Conservation (phyloP, 2,329 filamentous ascomycete genomes). For the Rutstroemia sp. region DNA sequence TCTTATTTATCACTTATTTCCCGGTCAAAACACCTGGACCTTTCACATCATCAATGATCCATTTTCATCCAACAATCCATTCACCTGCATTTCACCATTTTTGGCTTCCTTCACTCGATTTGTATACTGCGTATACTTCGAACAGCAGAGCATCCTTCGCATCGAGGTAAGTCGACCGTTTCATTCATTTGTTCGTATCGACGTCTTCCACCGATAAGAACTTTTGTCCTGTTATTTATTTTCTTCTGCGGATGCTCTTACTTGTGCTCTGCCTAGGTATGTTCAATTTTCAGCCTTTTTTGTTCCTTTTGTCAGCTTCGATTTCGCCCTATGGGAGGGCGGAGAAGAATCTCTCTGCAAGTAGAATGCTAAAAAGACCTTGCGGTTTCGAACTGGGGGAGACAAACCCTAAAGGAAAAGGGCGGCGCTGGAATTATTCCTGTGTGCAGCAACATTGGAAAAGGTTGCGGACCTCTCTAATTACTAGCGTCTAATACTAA, state of each 20-base stretch:
- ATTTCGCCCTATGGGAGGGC: no score
- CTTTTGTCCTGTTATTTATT: not conserved
- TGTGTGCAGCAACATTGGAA: not conserved
- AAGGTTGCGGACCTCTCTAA: not conserved
- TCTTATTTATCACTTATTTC: not conserved
- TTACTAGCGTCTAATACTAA: conserved; percentile 5
- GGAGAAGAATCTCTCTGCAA: no score
- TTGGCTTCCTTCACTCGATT: no score
- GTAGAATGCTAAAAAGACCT: not conserved
- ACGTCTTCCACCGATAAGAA: not conserved
- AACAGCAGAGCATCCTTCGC: no score
- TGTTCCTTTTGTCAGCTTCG: no score
- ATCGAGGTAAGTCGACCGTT: not conserved
- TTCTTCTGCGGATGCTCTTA: not conserved
- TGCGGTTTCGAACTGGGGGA: not conserved
- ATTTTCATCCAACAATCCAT: no score
- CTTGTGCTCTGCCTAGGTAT: no score
- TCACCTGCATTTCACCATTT: no score
- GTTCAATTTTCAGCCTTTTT: no score
- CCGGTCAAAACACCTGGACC: not conserved
- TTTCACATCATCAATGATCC: not conserved
- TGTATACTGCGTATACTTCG: no score
- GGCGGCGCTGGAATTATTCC: conserved; percentile 2
- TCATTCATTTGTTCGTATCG: not conserved
- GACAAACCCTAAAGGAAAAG: not conserved